Evolutionary conservation across 2,329 filamentous ascomycete species (phyloP).

Genomic region (Aspergillus japonicus): DNA sequence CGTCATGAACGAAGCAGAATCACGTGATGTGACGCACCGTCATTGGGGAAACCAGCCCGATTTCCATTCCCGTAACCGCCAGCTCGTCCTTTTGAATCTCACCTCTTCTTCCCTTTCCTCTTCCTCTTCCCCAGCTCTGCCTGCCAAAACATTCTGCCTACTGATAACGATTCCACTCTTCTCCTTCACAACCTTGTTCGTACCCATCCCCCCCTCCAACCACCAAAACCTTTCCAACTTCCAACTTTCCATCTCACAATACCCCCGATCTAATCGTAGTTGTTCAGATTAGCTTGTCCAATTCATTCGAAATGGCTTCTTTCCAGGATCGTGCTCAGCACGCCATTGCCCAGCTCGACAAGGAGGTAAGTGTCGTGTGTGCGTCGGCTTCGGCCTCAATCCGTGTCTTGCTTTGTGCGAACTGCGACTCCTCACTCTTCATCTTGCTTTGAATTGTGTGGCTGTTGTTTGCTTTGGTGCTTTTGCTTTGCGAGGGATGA

Average conservation of each 20-base stretch:
- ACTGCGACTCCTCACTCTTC: not conserved
- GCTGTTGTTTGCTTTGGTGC: not conserved
- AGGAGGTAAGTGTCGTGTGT: constrained; percentile 55
- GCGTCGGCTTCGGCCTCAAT: constrained; percentile 24
- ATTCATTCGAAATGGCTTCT: constrained; percentile 38
- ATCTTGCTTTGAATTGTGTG: not conserved
- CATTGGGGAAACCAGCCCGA: constrained; percentile 8
- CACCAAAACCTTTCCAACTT: not conserved
- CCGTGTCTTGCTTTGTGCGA: constrained; percentile 8
- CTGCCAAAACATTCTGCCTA: not conserved
- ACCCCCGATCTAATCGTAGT: not conserved
- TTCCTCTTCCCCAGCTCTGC: not conserved
- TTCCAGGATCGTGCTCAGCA: constrained; percentile 64
- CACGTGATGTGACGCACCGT: constrained; percentile 23
- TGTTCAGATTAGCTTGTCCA: not conserved
- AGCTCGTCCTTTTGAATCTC: constrained; percentile 21
- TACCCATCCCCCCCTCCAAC: not conserved
- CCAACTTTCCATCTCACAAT: not conserved
- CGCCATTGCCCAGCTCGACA: constrained; percentile 66
- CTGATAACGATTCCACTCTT: not conserved
- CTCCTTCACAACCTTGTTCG: not conserved
- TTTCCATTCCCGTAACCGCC: constrained; percentile 13
- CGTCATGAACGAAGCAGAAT: constrained; percentile 15
- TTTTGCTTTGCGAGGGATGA: not conserved
- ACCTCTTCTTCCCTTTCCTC: constrained; percentile 3